These are phyloP conservation scores for Candida mesenterica DNA, from an alignment of 1,139 yeast genomes.

Conservation along the genomic window DNA sequence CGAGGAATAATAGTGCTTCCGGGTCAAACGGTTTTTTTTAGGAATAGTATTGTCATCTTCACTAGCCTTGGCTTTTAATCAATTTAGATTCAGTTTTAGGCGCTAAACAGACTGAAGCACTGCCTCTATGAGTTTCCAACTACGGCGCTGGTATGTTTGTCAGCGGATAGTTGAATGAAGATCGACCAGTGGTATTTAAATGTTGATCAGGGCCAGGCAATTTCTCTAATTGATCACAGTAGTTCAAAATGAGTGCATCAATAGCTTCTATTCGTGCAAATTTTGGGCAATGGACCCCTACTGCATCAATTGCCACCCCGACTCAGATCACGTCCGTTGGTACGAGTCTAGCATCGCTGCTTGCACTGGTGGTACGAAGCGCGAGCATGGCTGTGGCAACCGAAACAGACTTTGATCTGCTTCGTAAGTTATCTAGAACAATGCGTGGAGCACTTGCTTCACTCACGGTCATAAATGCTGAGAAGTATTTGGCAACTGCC, in stretches of 20 bases:
- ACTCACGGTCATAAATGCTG: slow-evolving; percentile 27
- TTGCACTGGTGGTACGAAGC: slow-evolving; percentile 11
- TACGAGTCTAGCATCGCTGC: slow-evolving; percentile 13
- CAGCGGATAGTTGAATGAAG: too few relatives aligned
- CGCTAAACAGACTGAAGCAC: too few relatives aligned
- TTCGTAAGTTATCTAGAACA: slow-evolving; percentile 19
- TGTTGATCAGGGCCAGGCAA: too few relatives aligned
- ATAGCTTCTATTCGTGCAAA: background rate
- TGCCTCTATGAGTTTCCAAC: too few relatives aligned
- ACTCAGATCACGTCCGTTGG: slow-evolving; percentile 17
- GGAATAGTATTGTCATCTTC: too few relatives aligned
- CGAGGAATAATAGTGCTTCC: too few relatives aligned
- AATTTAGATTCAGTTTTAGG: too few relatives aligned
- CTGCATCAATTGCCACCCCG: slow-evolving; percentile 15
- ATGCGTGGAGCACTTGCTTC: slow-evolving; percentile 39
- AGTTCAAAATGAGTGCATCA: background rate
- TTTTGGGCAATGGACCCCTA: slow-evolving; percentile 10
- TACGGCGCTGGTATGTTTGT: too few relatives aligned
- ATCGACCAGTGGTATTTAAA: too few relatives aligned
- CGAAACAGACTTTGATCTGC: slow-evolving; percentile 28
- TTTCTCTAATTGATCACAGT: too few relatives aligned
- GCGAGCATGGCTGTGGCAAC: slow-evolving; percentile 24
- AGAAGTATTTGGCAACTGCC: slow-evolving; percentile 26
- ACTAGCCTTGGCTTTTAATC: too few relatives aligned
- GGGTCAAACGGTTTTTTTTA: too few relatives aligned